Conservation (phyloP, 2,329 filamentous ascomycete genomes). For the Aspergillus pseudoterreus region DNA sequence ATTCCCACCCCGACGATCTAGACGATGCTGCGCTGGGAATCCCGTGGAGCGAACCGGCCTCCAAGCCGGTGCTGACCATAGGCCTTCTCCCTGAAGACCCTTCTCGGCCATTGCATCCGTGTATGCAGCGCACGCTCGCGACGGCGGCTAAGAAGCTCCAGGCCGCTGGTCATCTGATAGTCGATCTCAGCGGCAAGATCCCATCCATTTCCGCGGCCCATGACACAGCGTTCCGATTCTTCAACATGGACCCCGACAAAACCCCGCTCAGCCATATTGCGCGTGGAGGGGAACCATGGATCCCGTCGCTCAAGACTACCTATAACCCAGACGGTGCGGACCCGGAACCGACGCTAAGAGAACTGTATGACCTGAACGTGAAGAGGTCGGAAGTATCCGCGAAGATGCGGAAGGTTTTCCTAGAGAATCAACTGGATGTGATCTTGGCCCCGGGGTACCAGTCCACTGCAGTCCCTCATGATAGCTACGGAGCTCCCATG, state of each 20-base stretch:
- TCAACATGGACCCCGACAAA: conserved; percentile 20
- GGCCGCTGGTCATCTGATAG: conserved; percentile 16
- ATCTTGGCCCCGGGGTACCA: conserved; percentile 21
- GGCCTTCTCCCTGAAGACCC: conserved; percentile 21
- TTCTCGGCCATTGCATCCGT: conserved; percentile 17
- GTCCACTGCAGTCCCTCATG: conserved; percentile 19
- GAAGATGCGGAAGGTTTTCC: conserved; percentile 12
- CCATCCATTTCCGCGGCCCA: conserved; percentile 7
- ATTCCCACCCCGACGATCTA: conserved; percentile 5
- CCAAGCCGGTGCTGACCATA: conserved; percentile 9
- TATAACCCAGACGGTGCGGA: conserved; percentile 8
- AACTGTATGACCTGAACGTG: conserved; percentile 18
- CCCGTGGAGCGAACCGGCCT: conserved; percentile 7
- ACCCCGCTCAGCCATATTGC: conserved; percentile 15
- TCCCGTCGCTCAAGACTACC: conserved; percentile 14
- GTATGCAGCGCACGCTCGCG: conserved; percentile 16
- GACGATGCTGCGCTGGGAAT: conserved; percentile 10
- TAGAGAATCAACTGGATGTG: conserved; percentile 19
- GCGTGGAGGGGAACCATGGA: conserved; percentile 15
- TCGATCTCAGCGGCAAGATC: conserved; percentile 12
- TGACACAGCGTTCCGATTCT: conserved; percentile 15
- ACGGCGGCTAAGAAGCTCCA: conserved; percentile 14
- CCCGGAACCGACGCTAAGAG: conserved; percentile 14
- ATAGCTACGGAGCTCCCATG: conserved; percentile 16
- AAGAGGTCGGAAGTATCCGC: conserved; percentile 8